Evolutionary conservation across 495 filamentous ascomycete genomes (phyloP), one percentile per base, ranked within the genome.

Genomic region (Daldinia loculata): DNA sequence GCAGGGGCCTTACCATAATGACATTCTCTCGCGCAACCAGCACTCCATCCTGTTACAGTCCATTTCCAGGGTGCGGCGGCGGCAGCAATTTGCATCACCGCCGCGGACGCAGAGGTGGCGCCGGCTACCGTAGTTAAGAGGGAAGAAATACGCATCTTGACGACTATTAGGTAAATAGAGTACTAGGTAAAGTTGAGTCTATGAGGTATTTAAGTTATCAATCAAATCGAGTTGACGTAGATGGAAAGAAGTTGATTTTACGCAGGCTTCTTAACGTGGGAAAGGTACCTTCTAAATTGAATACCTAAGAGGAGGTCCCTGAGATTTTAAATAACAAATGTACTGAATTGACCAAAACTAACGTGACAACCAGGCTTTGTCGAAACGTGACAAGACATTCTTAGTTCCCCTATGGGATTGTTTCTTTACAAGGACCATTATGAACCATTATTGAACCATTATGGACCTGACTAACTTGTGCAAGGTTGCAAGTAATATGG

Each of bases 11-110:
- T 72, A 77, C 75, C 70, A 45, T 77, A 77, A 24, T 50, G 29
- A 50, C 73, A 77, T 22, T 63, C 51, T 3, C 19, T 14, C 0
- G 55, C 52, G 48, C 74, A 77, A n/a, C 74, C 74, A 26, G 75
- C 75, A 58, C 53, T 72, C 75, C 75, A 77, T 26, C 45, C 74
- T 22, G 75, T 77, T 29, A 77, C 75, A 3, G 62, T 36, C 75
- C 75, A 77, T 9, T 53, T 36, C 60, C 74, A 77, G 22, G 41
- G 17, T 34, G 53, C 27, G 30, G 50, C 30, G 4, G 43, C 45
- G 27, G 75, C 74, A 24, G 70, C 59, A 52, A 74, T 63, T 27
- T 36, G 67, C 68, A 76, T 66, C 19, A 74, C 36, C 0, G 29
- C 48, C 15, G 69, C 75, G 17, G 74, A 76, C 17, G 70, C 67